These are phyloP conservation scores for Trichosporon sp. DNA, from an alignment of 1,284 basidiomycete genomes.

Conservation along the genomic window DNA sequence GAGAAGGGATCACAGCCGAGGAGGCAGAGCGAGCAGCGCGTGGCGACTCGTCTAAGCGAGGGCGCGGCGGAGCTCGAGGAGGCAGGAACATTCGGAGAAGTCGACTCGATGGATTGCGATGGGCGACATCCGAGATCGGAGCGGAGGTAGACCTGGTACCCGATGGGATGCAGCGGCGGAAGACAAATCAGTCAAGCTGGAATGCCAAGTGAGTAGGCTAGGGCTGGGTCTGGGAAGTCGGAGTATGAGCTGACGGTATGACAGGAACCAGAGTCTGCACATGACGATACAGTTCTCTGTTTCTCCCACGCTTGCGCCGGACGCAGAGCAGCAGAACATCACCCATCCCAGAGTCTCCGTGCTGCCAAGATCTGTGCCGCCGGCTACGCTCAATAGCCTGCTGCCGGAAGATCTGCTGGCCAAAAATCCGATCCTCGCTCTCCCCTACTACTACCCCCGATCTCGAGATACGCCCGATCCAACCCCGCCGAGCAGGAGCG, in stretches of 20 bases:
- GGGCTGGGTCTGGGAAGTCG: no score
- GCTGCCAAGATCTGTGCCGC: constrained; percentile 9
- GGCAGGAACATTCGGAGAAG: constrained; percentile 23
- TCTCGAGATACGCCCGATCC: constrained; percentile 7
- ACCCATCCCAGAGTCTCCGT: constrained; percentile 28
- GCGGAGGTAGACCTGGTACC: constrained; percentile 63
- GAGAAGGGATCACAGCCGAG: background rate
- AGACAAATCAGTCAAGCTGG: constrained; percentile 70
- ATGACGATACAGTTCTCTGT: constrained; percentile 66
- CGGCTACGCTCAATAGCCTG: constrained; percentile 21
- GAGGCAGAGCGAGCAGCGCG: background rate
- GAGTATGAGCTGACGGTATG: constrained; percentile 1
- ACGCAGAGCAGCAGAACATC: background rate
- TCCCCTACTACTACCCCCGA: constrained; percentile 28
- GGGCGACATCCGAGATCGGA: constrained; percentile 62
- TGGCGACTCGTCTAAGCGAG: background rate
- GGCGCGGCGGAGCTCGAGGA: background rate
- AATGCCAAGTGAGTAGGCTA: constrained; percentile 69
- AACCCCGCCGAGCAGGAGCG: constrained; percentile 13
- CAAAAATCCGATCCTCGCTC: constrained; percentile 13
- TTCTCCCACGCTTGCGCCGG: constrained; percentile 51
- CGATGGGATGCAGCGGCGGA: constrained; percentile 71
- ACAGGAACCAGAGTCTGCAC: constrained; percentile 51
- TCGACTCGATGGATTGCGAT: constrained; percentile 60
- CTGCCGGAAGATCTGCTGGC: constrained; percentile 15